A percentile compares a stretch with the other conserved stretches of the same genome.
These are phyloP conservation scores for Lactifluus rugatus DNA, from an alignment of 768 basidiomycete species.

Conservation along the genomic window DNA sequence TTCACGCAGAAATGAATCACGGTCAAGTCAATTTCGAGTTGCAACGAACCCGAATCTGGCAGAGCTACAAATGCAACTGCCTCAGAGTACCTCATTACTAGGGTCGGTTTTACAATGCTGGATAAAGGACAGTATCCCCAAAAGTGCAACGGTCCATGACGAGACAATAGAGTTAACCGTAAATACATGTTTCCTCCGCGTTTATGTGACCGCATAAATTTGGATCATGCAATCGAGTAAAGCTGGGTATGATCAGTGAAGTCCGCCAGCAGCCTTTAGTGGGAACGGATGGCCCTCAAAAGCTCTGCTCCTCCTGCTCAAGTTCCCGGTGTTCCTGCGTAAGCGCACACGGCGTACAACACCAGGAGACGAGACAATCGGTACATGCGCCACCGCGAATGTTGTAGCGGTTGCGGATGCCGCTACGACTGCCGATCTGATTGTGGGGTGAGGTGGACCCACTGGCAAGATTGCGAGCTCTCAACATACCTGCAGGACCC, in stretches of 20 bases:
- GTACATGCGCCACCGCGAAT: neutral
- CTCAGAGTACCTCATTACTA: no score
- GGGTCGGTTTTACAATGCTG: no score
- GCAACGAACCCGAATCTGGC: no score
- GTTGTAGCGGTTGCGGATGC: neutral
- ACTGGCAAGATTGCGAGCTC: neutral
- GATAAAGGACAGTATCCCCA: no score
- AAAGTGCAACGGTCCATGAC: no score
- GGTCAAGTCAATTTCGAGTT: no score
- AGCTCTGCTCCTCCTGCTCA: neutral
- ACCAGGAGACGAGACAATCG: neutral
- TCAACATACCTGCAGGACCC: neutral
- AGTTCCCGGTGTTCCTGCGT: neutral
- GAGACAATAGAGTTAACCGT: no score
- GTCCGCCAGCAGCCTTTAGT: neutral
- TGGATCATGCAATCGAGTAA: no score
- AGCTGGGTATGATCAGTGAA: neutral
- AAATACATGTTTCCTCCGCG: no score
- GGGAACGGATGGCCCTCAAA: neutral
- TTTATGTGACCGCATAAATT: no score
- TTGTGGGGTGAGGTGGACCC: neutral
- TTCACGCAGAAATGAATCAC: no score
- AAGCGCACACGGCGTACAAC: neutral
- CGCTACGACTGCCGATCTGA: neutral
- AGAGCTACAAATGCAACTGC: no score